Evolutionary conservation across 2,329 filamentous ascomycete genomes (phyloP), one percentile per base, ranked within the genome.

Genomic region (Clonostachys chloroleuca): DNA sequence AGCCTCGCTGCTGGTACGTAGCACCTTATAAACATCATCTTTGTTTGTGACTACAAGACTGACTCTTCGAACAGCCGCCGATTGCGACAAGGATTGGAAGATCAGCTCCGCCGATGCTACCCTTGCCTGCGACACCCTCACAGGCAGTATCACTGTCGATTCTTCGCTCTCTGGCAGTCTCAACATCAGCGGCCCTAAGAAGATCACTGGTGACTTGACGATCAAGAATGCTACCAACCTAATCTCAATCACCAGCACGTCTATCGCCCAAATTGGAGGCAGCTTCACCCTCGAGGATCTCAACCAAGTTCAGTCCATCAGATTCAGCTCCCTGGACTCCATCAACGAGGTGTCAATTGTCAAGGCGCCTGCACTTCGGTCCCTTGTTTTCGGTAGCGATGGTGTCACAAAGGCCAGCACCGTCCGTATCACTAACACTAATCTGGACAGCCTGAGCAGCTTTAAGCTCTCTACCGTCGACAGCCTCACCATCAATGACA

Each of bases 401-500:
- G 74, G 75, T 60, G 75, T 97, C 59, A 82, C 77, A 58, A 73
- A 82, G 65, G 88, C 88, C 50, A 72, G 71, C 54, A 78, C 72
- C 53, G 80, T 99, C 57, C 70, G 73, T 56, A 92, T 99, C 65
- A 80, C 83, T 69, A 94, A 99, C 75, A 99, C 94, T 44, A 83
- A 85, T 68, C 81, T 99, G 57, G 79, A 74, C 65, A 83, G 79
- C 55, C 80, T 99, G 50, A 77, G 85, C 55, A 91, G 90, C 62
- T 87, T 99, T 65, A 87, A 90, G 65, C 77, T 97, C 54, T 69
- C 81, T 53, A 77, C 78, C n/a, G 84, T 90, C 47, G 78, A 81
- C 48, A 77, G 73, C 55, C 81, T 99, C 65, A 76, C 88, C 66
- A 86, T 99, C 70, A 86, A 89, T 80, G 96, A 96, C 84, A 97